Base-by-base conservation (phyloP, 139 green algal species). In the Chlamydomonas sp. region DNA sequence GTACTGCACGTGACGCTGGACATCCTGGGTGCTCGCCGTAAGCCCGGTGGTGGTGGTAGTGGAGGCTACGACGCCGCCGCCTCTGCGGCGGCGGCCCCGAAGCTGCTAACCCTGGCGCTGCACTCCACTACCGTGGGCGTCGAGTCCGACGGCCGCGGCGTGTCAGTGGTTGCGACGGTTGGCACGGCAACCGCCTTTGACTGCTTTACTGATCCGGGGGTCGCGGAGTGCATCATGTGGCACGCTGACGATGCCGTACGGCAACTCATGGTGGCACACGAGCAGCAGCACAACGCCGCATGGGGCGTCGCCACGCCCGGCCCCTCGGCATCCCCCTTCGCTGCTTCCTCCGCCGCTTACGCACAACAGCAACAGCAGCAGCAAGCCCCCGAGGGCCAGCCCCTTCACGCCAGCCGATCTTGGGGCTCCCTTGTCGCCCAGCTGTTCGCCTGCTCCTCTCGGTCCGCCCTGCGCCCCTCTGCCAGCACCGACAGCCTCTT, bases 201-300 rank as follows among this genome's bases (percentile, higher is more conserved):
- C 85, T 83, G 85, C 73, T 91, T 63, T 71, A 79, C 82, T 20
- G 88, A 89, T 61, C 88, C 85, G 31, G 91, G 91, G 16, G 82
- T 90, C 17, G 57, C 58, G 2, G 88, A 93, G 66, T 88, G 80
- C 58, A 86, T 93, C 59, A 61, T 93, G 61, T 67, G 72, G 77
- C 77, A 77, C 61, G 62, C 63, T 0, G 71, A 20, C 8, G 49
- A 80, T 12, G 9, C 63, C 1, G 20, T 76, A 8, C 71, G 71
- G 9, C 69, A 14, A 18, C 3, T 3, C 57, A 18, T 14, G 15
- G n/a, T 9, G 82, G 60, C 8, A 63, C 63, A 9, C 62, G 63
- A n/a, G 63, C 59, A 63, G 79, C 79, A 72, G 68, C 68, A 49
- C 31, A 49, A 49, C 31, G 31, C 31, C 31, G 31, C 31, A 49